phyloP scores from a whole-genome alignment of 1,139 yeast species.

The Kluyveromyces sp. region DNA sequence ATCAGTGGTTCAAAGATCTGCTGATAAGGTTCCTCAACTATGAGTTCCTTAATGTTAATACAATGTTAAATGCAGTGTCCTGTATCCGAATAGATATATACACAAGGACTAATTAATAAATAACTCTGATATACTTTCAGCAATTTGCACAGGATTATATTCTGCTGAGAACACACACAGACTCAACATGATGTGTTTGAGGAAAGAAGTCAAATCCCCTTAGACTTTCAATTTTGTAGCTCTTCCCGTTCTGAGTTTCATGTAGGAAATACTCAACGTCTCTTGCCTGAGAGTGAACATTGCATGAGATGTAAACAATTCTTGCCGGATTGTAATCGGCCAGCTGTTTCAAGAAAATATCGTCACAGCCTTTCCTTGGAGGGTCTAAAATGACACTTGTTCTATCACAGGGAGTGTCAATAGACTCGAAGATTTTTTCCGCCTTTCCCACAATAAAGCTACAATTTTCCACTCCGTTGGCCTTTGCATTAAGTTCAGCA shows the following conservation, averaged over 20 bases:
- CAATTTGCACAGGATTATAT: constrained; percentile 11
- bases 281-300: constrained; percentile 95
- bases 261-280: constrained; percentile 79
- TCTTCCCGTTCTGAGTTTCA: constrained; percentile 53
- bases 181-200: constrained; percentile 95
- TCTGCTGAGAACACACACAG: constrained; percentile 72
- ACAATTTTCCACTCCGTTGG: constrained; percentile 70
- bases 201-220: constrained; percentile 97
- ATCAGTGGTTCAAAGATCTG: not conserved
- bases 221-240: constrained; percentile 69
- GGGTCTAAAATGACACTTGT: constrained; percentile 94
- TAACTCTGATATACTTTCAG: not conserved
- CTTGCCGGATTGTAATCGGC: constrained; percentile 76
- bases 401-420: constrained; percentile 60
- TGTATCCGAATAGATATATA: not conserved
- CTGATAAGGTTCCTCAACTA: not conserved
- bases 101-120: not conserved
- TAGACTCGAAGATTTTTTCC: constrained; percentile 74
- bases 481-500: constrained; percentile 73
- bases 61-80: not conserved
- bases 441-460: constrained; percentile 88
- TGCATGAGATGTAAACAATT: constrained; percentile 89
- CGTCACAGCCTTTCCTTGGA: constrained; percentile 95
- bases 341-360: constrained; percentile 74
- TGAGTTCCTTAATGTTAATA: not conserved